These are phyloP conservation scores for Ophiostoma angusticollis DNA, from an alignment of 2,329 filamentous ascomycete species.

Conservation along the genomic window DNA sequence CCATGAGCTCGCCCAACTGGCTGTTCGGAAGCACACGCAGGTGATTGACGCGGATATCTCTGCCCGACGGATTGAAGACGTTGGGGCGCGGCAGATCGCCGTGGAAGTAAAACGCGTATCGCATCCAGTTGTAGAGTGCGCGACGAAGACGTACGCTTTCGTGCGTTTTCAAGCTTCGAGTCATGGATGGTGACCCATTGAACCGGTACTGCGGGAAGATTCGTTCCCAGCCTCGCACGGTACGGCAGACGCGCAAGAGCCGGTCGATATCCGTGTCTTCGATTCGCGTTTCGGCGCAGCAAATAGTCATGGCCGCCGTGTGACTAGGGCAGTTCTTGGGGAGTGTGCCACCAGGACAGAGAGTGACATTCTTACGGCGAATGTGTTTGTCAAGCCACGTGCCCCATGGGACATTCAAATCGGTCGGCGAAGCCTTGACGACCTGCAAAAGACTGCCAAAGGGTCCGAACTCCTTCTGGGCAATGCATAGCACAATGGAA, in stretches of 20 bases:
- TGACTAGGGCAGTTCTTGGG: slow-evolving; percentile 4
- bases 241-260: slow-evolving; percentile 21
- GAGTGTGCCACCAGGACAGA: slow-evolving; percentile 12
- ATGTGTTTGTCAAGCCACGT: slow-evolving; percentile 27
- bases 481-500: slow-evolving; percentile 29
- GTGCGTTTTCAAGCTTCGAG: slow-evolving; percentile 28
- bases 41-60: slow-evolving; percentile 28
- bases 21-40: slow-evolving; percentile 31
- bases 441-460: slow-evolving; percentile 34
- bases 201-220: slow-evolving; percentile 26
- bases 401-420: slow-evolving; percentile 21
- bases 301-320: slow-evolving; percentile 1
- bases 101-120: slow-evolving; percentile 40
- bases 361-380: slow-evolving; percentile 22
- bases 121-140: slow-evolving; percentile 42
- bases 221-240: slow-evolving; percentile 27
- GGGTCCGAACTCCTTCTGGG: slow-evolving; percentile 30
- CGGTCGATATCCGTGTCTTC: slow-evolving; percentile 16
- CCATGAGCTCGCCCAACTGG: slow-evolving; percentile 32
- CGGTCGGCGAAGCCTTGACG: slow-evolving; percentile 28
- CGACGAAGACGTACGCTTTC: slow-evolving; percentile 36
- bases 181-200: slow-evolving; percentile 27
- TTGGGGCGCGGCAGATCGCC: slow-evolving; percentile 24
- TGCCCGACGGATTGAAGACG: slow-evolving; percentile 11
- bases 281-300: slow-evolving; percentile 12